These are phyloP conservation scores for Entomortierella parvispora DNA, from an alignment of 192 early-diverging fungal genomes.

Conservation along the genomic window DNA sequence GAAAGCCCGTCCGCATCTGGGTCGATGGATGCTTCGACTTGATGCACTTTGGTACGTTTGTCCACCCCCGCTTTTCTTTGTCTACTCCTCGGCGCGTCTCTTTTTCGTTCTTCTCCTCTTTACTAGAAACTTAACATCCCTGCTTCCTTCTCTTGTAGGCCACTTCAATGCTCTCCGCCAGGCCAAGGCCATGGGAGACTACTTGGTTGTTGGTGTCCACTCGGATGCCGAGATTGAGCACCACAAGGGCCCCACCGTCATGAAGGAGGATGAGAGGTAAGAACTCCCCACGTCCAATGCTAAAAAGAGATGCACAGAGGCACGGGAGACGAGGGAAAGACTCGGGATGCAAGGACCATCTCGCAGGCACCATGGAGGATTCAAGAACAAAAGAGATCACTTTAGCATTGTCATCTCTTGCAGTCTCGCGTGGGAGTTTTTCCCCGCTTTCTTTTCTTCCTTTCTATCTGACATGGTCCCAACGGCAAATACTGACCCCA, in stretches of 20 bases:
- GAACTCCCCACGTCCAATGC: not conserved
- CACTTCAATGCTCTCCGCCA: conserved; percentile 97
- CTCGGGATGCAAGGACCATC: no score
- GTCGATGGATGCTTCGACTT: conserved; percentile 98
- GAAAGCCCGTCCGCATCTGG: conserved; percentile 69
- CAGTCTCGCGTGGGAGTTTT: no score
- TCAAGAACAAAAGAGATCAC: no score
- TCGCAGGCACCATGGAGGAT: no score
- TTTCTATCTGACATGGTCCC: no score
- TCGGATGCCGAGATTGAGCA: conserved; percentile 91
- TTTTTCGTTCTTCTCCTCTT: not conserved
- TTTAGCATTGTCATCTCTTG: not conserved
- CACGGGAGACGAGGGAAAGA: not conserved
- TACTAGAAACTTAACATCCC: not conserved
- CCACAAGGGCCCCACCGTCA: conserved; percentile 97
- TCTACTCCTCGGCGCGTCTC: no score
- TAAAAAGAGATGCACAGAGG: not conserved
- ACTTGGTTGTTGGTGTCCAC: conserved; percentile 95
- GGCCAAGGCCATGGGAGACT: conserved; percentile 96
- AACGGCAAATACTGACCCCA: no score
- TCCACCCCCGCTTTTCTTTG: not conserved
- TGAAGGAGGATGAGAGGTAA: conserved; percentile 94
- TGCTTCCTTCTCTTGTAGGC: conserved; percentile 1
- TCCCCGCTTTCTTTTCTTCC: no score
- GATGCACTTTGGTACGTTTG: conserved; percentile 86